phyloP scores from a whole-genome alignment of 768 basidiomycete species.

The Leccinum broughii region DNA sequence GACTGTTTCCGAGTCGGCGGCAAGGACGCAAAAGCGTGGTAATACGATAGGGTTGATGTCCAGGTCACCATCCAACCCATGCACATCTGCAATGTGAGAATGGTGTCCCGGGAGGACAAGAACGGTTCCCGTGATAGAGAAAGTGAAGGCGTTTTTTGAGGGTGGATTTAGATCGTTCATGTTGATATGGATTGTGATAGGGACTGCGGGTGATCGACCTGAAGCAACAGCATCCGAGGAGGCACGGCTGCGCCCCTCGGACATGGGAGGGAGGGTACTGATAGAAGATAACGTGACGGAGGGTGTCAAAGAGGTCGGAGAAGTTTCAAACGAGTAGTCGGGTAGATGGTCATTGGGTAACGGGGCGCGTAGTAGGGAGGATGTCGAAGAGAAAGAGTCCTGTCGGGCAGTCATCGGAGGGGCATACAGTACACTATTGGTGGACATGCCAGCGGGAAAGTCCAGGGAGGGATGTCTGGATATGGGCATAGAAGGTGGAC shows the following conservation, averaged over 20 bases:
- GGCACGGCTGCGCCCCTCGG: constrained; percentile 39
- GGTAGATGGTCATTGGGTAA: constrained; percentile 61
- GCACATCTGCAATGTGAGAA: constrained; percentile 25
- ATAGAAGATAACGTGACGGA: constrained; percentile 41
- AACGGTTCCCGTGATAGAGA: constrained; percentile 65
- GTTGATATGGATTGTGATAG: constrained; percentile 75
- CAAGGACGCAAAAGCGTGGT: constrained; percentile 69
- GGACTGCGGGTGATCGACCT: constrained; percentile 50
- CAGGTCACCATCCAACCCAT: constrained; percentile 27
- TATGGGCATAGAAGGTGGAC: constrained; percentile 36
- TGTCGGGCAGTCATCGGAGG: constrained; percentile 35
- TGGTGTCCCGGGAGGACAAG: constrained; percentile 51
- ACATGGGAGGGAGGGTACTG: constrained; percentile 35
- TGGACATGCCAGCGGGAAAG: constrained; percentile 30
- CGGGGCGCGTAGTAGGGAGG: constrained; percentile 74
- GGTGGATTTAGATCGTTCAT: constrained; percentile 75
- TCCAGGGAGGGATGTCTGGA: constrained; percentile 56
- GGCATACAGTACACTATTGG: constrained; percentile 22
- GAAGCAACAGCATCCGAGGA: constrained; percentile 33
- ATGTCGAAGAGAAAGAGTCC: constrained; percentile 46
- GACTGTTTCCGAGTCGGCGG: constrained; percentile 62
- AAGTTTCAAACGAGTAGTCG: constrained; percentile 77
- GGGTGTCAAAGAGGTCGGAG: constrained; percentile 52
- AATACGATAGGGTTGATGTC: constrained; percentile 56
- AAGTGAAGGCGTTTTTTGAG: constrained; percentile 62